Evolutionary conservation across 2,329 filamentous ascomycete species (phyloP).

Genomic region (Colletotrichum sp.): DNA sequence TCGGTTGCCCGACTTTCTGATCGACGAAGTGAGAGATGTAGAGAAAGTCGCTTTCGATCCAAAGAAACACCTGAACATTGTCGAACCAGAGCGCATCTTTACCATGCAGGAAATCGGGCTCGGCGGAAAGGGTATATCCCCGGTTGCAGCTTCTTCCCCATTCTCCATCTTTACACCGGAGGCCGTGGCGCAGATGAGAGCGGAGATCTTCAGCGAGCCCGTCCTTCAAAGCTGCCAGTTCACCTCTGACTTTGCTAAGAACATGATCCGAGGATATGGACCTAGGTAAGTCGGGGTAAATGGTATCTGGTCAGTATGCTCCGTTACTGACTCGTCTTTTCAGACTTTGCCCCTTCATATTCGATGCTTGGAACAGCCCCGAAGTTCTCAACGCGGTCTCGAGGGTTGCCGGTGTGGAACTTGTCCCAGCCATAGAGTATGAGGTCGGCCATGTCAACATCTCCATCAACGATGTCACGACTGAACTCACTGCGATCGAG

Average conservation of each 20-base stretch:
- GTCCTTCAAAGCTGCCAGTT: slow-evolving; percentile 62
- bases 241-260: slow-evolving; percentile 49
- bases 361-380: slow-evolving; percentile 50
- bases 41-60: slow-evolving; percentile 51
- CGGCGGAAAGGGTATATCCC: slow-evolving; percentile 62
- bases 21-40: slow-evolving; percentile 25
- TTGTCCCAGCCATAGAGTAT: slow-evolving; percentile 57
- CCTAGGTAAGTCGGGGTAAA: slow-evolving; percentile 45
- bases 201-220: slow-evolving; percentile 63
- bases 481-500: slow-evolving; percentile 29
- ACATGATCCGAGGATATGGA: slow-evolving; percentile 57
- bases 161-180: slow-evolving; percentile 68
- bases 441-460: slow-evolving; percentile 62
- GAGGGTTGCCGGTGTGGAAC: slow-evolving; percentile 57
- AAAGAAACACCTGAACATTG: slow-evolving; percentile 58
- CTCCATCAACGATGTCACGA: slow-evolving; percentile 52
- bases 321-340: not conserved
- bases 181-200: slow-evolving; percentile 65
- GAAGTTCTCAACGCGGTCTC: slow-evolving; percentile 53
- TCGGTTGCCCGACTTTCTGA: slow-evolving; percentile 30
- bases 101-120: slow-evolving; percentile 69
- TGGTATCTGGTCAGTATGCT: slow-evolving; percentile 20
- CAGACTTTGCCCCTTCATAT: slow-evolving; percentile 66
- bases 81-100: slow-evolving; percentile 54
- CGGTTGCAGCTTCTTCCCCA: slow-evolving; percentile 67